Evolutionary conservation across 495 filamentous ascomycete species (phyloP), one percentile per base, ranked within the genome.

Genomic region (Ramalina peruviana): DNA sequence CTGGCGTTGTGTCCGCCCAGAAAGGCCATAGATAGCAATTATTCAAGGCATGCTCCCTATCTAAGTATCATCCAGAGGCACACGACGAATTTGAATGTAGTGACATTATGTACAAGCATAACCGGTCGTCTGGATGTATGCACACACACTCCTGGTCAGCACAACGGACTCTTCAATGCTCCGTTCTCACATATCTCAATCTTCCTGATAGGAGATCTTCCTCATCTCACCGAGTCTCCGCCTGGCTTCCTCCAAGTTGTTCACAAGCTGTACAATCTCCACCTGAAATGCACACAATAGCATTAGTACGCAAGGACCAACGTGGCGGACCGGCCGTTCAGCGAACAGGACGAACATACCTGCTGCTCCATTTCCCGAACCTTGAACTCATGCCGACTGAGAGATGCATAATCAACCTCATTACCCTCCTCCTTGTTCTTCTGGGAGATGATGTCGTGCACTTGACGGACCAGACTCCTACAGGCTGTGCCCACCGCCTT

Each of bases 351-450:
- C 4, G 53, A 55, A 55, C 80, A 55, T 73, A 95, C 89, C 86
- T 98, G 93, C 65, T 98, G 93, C 70, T 98, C 90, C 93, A 98
- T 98, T 72, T 98, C 88, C 60, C 82, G 76, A 13, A 95, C 87
- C 72, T 98, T 98, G 73, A 98, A 96, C 70, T 97, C 92, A 67
- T 94, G 88, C 44, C 82, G 76, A 58, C 85, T 87, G 36, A 97
- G 69, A 65, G 85, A 85, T 1, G 74, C 69, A 64, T 96, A 98
- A 63, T 98, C 89, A 27, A 92, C 79, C n/a, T 72, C 70, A 30
- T 95, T 93, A 17, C 67, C 69, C 20, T 89, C 87, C 15, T 85
- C 89, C 55, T 72, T 73, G 64, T 85, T 82, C 57, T 83, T 80
- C 64, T 92, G 80, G 59, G 82, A 77, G 64, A 98, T 96, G 68